Evolutionary conservation across 73 alveolate genomes (phyloP).

Genomic region (Tetrahymena malaccensis): DNA sequence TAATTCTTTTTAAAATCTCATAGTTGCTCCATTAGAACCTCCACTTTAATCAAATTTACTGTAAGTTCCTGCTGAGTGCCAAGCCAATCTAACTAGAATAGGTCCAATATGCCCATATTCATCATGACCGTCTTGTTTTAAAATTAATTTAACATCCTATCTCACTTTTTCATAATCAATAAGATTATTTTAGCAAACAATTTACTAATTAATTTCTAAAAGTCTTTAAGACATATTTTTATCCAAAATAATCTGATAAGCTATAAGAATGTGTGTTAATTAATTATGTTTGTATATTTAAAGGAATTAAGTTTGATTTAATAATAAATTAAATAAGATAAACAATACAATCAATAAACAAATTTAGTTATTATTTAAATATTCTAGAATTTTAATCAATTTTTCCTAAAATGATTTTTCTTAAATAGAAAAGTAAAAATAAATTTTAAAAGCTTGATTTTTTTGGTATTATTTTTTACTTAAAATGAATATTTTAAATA

Average conservation of each 20-base stretch:
- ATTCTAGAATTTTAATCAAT: no score
- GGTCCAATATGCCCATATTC: conserved; percentile 12
- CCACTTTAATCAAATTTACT: conserved; percentile 3
- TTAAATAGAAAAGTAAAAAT: no score
- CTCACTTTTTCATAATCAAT: not conserved
- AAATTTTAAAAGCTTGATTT: no score
- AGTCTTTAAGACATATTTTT: not conserved
- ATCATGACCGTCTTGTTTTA: not conserved
- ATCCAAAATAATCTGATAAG: not conserved
- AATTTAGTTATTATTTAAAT: no score
- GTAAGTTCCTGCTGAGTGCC: conserved; percentile 55
- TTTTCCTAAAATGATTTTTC: no score
- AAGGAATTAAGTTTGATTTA: no score
- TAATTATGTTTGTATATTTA: not conserved
- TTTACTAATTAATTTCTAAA: not conserved
- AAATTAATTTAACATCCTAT: not conserved
- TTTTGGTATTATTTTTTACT: no score
- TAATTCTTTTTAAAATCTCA: conserved; percentile 22
- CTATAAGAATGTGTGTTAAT: not conserved
- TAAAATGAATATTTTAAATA: no score
- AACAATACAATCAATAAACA: no score
- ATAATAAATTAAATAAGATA: no score
- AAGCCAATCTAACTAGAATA: conserved; percentile 47
- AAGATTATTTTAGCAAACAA: not conserved
- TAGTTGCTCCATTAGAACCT: conserved; percentile 51